Evolutionary conservation across 2,329 filamentous ascomycete species (phyloP).

Genomic region (Epichloe baconii): DNA sequence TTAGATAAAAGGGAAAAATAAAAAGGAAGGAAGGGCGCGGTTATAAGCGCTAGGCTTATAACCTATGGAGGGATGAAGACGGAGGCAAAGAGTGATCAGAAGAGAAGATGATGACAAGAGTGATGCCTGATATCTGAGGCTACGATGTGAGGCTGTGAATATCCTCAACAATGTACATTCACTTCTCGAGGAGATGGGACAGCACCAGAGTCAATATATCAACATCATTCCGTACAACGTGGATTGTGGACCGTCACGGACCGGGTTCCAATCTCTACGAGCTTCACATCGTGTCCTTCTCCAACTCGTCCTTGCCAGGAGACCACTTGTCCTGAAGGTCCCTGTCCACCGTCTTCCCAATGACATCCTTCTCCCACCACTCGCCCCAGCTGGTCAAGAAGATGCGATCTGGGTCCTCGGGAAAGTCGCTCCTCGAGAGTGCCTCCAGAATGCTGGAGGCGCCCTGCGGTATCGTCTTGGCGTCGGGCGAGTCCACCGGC

Average conservation of each 20-base stretch:
- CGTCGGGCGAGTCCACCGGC: slow-evolving; percentile 26
- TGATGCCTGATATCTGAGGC: too few species aligned
- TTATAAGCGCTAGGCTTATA: too few species aligned
- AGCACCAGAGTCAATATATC: too few species aligned
- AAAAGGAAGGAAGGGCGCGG: too few species aligned
- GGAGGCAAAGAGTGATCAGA: too few species aligned
- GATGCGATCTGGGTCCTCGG: slow-evolving; percentile 36
- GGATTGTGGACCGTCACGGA: slow-evolving; percentile 14
- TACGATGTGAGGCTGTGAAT: too few species aligned
- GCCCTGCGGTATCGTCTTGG: slow-evolving; percentile 34
- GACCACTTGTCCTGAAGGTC: slow-evolving; percentile 38
- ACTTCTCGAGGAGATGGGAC: too few species aligned
- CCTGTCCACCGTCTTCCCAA: slow-evolving; percentile 28
- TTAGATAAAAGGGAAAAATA: too few species aligned
- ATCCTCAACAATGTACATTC: too few species aligned
- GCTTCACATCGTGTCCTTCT: slow-evolving; percentile 19
- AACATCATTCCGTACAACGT: not conserved
- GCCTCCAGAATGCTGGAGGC: slow-evolving; percentile 32
- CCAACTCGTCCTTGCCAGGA: slow-evolving; percentile 32
- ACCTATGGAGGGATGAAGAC: too few species aligned
- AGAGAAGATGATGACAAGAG: too few species aligned
- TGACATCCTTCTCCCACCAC: slow-evolving; percentile 37
- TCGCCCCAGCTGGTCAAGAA: slow-evolving; percentile 44
- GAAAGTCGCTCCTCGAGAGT: slow-evolving; percentile 31
- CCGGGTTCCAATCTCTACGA: slow-evolving; percentile 14